Evolutionary conservation across 1,284 basidiomycete genomes (phyloP).

Genomic region (Retiboletus fuscus): DNA sequence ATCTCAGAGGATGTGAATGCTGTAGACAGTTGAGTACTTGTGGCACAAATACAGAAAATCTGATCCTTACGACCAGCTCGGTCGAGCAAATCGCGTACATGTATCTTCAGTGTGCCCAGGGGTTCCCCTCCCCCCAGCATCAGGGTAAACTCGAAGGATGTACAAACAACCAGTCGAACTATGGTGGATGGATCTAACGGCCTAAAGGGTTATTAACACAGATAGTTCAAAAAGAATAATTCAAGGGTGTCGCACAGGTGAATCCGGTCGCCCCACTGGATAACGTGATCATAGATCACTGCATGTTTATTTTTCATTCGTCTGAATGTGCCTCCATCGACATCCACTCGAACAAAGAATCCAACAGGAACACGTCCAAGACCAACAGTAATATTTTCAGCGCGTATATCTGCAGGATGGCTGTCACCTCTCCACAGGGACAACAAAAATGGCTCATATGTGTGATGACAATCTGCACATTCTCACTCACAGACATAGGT

Average conservation of each 20-base stretch:
- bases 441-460: neutral
- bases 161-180: constrained; percentile 23
- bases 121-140: constrained; percentile 30
- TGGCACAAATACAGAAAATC: too few relatives aligned
- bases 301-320: constrained; percentile 18
- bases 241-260: constrained; percentile 6
- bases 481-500: neutral
- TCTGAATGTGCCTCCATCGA: neutral
- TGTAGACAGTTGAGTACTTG: neutral
- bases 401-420: constrained; percentile 16
- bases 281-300: constrained; percentile 7
- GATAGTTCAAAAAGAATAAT: neutral
- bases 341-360: constrained; percentile 16
- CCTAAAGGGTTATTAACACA: constrained; percentile 9
- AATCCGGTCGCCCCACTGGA: constrained; percentile 26
- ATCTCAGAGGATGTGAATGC: constrained; percentile 4
- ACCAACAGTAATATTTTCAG: constrained; percentile 16
- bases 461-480: constrained; percentile 9
- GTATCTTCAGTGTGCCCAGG: constrained; percentile 5
- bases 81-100: constrained; percentile 12
- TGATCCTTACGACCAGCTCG: constrained; percentile 5
- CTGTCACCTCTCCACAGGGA: neutral
- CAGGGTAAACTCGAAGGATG: constrained; percentile 30
- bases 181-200: constrained; percentile 7
- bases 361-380: constrained; percentile 25